Base-by-base conservation (phyloP, 2,329 filamentous ascomycete genomes). In the Annulohypoxylon truncatum region DNA sequence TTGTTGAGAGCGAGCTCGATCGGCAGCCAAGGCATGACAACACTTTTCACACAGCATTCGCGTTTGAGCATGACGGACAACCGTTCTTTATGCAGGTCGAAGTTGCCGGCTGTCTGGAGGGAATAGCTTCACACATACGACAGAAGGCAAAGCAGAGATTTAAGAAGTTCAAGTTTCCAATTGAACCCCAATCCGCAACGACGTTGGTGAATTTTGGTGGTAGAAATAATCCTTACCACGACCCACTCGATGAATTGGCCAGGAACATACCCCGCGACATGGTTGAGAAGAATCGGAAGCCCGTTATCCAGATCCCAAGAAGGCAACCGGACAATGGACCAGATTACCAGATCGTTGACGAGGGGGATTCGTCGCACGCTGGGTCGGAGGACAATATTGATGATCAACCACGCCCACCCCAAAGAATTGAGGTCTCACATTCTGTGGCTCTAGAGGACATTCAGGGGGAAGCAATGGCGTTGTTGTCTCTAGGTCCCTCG, bases 81-180 rank as follows among this genome's bases (percentile, higher is more conserved):
- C 72, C 74, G 3, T 77, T 78, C 58, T 66, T 75, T 28, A 75
- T 77, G 68, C 69, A 70, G 18, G 74, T 77, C 2, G 71, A 74
- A 47, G 74, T 78, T 10, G 66, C 70, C 18, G 76, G 75, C 6
- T 72, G 62, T n/a, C 59, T 77, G 2, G 71, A 77, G 56, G 72
- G 65, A 24, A 64, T 57, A 18, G 35, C 31, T 1, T 70, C 69
- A 15, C 60, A 72, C 28, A 33, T 71, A 22, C 52, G 69, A 15
- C 58, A 73, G 22, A 68, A 69, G 47, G 46, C 67, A 8, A 69
- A 59, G 51, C 55, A 72, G 6, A 68, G 61, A 31, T 66, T 74
- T 22, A 64, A 56, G 42, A 68, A 68, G 38, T 50, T 72, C 10
- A 72, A 64, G 29, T 72, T 76, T 33, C 66, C 65, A 13, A 47